Conservation (phyloP, 768 basidiomycete genomes). For the Leucosporidium scottii region DNA sequence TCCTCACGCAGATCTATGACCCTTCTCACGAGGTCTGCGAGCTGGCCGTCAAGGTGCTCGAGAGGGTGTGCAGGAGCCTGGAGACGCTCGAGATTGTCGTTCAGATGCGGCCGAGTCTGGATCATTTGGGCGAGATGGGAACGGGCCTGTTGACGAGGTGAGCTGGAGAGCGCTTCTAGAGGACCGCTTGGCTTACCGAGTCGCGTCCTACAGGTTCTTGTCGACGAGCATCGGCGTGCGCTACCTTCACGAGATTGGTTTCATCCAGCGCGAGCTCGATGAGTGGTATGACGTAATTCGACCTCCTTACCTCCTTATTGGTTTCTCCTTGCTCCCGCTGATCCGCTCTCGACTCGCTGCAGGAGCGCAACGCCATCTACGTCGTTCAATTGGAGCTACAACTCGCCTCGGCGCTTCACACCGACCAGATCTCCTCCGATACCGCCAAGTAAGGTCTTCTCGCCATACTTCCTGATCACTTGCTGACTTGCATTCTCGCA, state of each 20-base stretch:
- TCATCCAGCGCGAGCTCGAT: conserved; percentile 92
- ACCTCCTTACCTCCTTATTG: background rate
- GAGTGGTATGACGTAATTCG: conserved; percentile 81
- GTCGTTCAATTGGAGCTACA: conserved; percentile 91
- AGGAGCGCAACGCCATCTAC: conserved; percentile 92
- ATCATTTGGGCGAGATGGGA: conserved; percentile 88
- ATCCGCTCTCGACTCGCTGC: too few species aligned
- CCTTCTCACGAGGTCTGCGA: conserved; percentile 82
- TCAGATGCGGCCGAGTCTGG: conserved; percentile 87
- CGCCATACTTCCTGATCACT: background rate
- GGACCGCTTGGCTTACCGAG: background rate
- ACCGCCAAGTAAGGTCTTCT: background rate
- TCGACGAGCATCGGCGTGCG: conserved; percentile 87
- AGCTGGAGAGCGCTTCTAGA: conserved; percentile 34
- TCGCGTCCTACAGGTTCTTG: conserved; percentile 62
- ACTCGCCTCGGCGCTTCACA: conserved; percentile 68
- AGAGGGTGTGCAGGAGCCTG: conserved; percentile 78
- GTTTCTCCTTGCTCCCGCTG: background rate
- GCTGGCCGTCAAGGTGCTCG: conserved; percentile 77
- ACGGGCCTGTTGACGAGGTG: conserved; percentile 81
- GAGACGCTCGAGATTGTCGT: conserved; percentile 83
- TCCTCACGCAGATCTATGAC: conserved; percentile 94
- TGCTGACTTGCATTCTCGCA: too few species aligned
- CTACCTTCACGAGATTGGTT: conserved; percentile 82
- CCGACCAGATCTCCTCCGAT: conserved; percentile 50